Conservation (phyloP, 2,329 filamentous ascomycete species). For the Cytospora piceae region DNA sequence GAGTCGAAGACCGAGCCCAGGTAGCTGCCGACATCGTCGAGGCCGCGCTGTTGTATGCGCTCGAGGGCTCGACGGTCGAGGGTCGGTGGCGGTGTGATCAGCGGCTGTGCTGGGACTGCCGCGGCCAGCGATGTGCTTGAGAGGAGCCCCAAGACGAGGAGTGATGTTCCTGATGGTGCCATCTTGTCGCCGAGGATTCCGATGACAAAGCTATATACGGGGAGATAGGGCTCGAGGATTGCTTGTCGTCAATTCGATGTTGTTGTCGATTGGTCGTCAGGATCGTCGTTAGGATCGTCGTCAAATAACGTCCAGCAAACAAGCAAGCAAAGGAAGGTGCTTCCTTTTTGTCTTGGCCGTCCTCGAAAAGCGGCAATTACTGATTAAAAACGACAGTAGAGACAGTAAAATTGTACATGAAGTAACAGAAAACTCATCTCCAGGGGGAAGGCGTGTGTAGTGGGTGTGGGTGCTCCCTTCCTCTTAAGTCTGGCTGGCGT, state of each 20-base stretch:
- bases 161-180: slow-evolving; percentile 10
- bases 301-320: neutral
- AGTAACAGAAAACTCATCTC: neutral
- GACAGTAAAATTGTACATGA: too few species aligned
- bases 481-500: neutral
- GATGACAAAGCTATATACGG: neutral
- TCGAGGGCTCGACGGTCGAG: slow-evolving; percentile 41
- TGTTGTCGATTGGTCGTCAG: neutral
- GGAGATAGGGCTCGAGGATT: neutral
- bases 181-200: slow-evolving; percentile 12
- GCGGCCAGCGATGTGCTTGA: slow-evolving; percentile 30
- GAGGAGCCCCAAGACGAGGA: slow-evolving; percentile 22
- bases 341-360: neutral
- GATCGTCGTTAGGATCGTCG: neutral
- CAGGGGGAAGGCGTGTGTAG: neutral
- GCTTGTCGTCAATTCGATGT: neutral
- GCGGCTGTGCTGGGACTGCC: slow-evolving; percentile 32
- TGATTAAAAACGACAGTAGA: neutral
- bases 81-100: slow-evolving; percentile 36
- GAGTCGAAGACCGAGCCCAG: slow-evolving; percentile 53
- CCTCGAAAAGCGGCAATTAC: neutral
- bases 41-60: slow-evolving; percentile 29
- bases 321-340: neutral
- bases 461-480: neutral
- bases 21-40: slow-evolving; percentile 53